Evolutionary conservation across 2,329 filamentous ascomycete species (phyloP), one percentile per base, ranked within the genome.

Genomic region (Exophiala alcalophila): DNA sequence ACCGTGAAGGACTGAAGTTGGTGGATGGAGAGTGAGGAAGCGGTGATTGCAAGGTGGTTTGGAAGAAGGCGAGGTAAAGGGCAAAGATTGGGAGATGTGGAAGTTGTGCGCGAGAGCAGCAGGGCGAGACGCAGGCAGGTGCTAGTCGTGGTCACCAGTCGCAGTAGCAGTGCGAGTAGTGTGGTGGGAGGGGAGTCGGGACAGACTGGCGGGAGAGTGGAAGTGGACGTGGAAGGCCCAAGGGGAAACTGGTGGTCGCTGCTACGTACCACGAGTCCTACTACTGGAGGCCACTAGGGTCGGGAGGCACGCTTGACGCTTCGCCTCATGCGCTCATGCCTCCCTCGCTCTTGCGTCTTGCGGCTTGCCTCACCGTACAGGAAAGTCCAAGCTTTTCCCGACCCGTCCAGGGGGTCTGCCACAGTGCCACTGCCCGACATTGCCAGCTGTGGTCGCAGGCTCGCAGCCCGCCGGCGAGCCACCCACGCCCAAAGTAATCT

Each of bases 41-140:
- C 38, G 37, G 41, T 47, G 48, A 38, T 42, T 35, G 33, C 20
- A 39, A 26, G 41, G 36, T 31, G 34, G 41, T 38, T 40, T 27
- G 35, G 28, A 20, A 44, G 33, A 28, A 44, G 35, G 36, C n/a
- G n/a, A n/a, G n/a, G n/a, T n/a, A n/a, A 35, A 45, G 20, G 27
- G 26, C 28, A 23, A 35, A 30, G 23, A 26, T 16, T 35, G 34
- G 21, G 20, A 37, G 39, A 27, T 7, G n/a, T 7, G 23, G n/a
- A 25, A 25, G 23, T 25, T 43, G 40, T 36, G 40, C 30, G 40
- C 40, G 37, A 26, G 40, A 16, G 12, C 27, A 8, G 27, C 9
- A 14, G 15, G 27, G n/a, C 23, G 23, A 16, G 31, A 41, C 31
- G 37, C 35, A 39, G 24, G 42, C 36, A 34, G 35, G 28, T 25